Evolutionary conservation across 768 basidiomycete genomes (phyloP), one percentile per base, ranked within the genome.

Genomic region (Megacollybia marginata): DNA sequence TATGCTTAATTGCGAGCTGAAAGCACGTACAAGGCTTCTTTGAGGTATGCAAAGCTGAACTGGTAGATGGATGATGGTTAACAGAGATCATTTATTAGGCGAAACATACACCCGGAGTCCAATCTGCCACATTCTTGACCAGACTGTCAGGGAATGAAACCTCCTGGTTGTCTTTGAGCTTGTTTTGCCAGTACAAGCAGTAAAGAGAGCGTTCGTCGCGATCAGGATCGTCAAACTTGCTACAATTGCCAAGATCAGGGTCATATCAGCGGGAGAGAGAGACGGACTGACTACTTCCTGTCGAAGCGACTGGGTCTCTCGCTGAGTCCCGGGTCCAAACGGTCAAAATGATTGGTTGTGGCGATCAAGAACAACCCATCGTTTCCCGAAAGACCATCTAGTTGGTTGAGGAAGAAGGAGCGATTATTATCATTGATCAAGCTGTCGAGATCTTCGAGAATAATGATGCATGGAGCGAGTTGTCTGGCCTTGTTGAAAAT

Each of bases 41-140:
- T 92, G 57, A 93, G 69, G 64, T 90, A 92, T 0, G 91, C 88
- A 62, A 92, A 92, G 56, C 84, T 88, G 69, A 92, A 92, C 31
- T 71, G 68, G 32, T 74, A 69, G 0, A 89, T 92, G 51, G n/a
- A n/a, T n/a, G 0, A 89, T 65, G 47, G 38, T 40, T 7, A 28
- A 18, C 38, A 5, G 38, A 40, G 38, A 8, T 8, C 47, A 9
- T 72, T 65, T 3, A 28, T 28, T 28, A 28, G 23, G 6, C 23
- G 23, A 28, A 28, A 28, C 23, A 28, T 28, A 28, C 23, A 3
- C 6, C 23, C 23, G 23, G 23, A 28, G 23, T 28, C 23, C 23
- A 28, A 28, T 28, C 23, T 5, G 83, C 87, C 23, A 88, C 68
- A 54, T 80, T 75, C 10, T 75, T 63, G 15, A 82, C 71, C 32